Evolutionary conservation across 1,284 basidiomycete genomes (phyloP).

Genomic region (Phlebopus sp.): DNA sequence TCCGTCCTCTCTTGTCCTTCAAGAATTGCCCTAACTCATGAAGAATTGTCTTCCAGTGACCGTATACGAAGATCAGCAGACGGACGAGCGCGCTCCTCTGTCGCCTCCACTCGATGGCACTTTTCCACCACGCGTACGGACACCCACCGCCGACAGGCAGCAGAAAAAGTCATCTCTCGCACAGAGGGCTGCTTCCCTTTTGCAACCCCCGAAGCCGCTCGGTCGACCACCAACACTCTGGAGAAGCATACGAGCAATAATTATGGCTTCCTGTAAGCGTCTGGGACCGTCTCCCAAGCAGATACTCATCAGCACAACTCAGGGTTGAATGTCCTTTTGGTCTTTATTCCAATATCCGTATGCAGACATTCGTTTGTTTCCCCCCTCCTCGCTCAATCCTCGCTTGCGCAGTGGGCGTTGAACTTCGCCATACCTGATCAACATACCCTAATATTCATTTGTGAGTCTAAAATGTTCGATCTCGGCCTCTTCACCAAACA

Average conservation of each 20-base stretch:
- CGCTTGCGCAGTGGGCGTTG: conserved; percentile 60
- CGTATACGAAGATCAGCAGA: too few relatives aligned
- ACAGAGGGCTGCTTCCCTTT: conserved; percentile 18
- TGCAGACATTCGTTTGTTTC: conserved; percentile 22
- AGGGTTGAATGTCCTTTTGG: conserved; percentile 66
- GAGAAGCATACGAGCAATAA: conserved; percentile 47
- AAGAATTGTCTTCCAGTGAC: too few relatives aligned
- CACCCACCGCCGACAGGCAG: background rate
- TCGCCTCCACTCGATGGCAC: conserved; percentile 5
- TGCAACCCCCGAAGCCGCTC: conserved; percentile 37
- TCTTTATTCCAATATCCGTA: conserved; percentile 71
- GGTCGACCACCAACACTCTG: conserved; percentile 41
- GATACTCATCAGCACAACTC: conserved; percentile 6
- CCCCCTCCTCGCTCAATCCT: conserved; percentile 4
- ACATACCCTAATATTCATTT: conserved; percentile 69
- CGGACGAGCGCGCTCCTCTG: background rate
- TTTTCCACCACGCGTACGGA: conserved; percentile 14
- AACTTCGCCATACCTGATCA: conserved; percentile 55
- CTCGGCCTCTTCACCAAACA: conserved; percentile 5
- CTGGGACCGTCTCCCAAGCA: background rate
- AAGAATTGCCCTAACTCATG: too few relatives aligned
- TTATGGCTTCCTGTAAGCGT: conserved; percentile 49
- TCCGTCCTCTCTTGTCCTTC: too few relatives aligned
- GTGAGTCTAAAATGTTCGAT: conserved; percentile 39
- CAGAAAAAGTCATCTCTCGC: conserved; percentile 14